Evolutionary conservation across 2,329 filamentous ascomycete genomes (phyloP).

Genomic region (Pestalotiopsis fici): DNA sequence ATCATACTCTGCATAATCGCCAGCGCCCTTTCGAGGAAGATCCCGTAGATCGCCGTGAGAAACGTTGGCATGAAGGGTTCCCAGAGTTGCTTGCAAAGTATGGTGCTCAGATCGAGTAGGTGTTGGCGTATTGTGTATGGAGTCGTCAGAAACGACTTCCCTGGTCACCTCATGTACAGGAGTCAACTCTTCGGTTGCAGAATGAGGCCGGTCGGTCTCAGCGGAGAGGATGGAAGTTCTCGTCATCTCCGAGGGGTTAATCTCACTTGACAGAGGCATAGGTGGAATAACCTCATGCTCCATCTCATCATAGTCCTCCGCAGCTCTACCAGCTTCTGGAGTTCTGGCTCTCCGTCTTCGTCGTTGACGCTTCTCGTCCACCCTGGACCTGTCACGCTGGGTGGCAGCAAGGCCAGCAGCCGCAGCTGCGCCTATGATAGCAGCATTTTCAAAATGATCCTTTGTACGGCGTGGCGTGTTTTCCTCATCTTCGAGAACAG

Average conservation of each 20-base stretch:
- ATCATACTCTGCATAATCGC: constrained; percentile 45
- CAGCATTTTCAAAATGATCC: constrained; percentile 37
- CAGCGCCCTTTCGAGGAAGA: constrained; percentile 48
- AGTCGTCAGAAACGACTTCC: constrained; percentile 59
- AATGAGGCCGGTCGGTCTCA: constrained; percentile 72
- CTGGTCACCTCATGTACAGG: constrained; percentile 66
- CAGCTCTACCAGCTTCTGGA: constrained; percentile 45
- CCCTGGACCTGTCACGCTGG: constrained; percentile 39
- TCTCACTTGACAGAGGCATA: constrained; percentile 86
- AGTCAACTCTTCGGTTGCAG: constrained; percentile 63
- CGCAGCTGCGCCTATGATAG: constrained; percentile 45
- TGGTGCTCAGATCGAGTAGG: constrained; percentile 52
- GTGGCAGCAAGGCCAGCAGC: constrained; percentile 37
- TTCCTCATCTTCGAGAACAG: constrained; percentile 45
- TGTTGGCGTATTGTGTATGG: constrained; percentile 57
- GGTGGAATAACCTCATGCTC: constrained; percentile 67
- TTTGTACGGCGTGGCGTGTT: constrained; percentile 46
- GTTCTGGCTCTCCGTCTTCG: constrained; percentile 54
- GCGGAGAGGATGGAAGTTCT: constrained; percentile 85
- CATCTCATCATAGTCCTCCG: constrained; percentile 51
- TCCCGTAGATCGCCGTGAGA: constrained; percentile 60
- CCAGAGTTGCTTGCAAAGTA: constrained; percentile 57
- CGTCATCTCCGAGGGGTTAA: constrained; percentile 85
- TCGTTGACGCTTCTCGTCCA: constrained; percentile 51
- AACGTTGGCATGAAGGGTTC: constrained; percentile 67